Percentiles rank a stretch among this genome's conserved stretches.
Evolutionary conservation across 371 early-diverging fungal species (phyloP).

Genomic region (Basidiobolus meristosporus): DNA sequence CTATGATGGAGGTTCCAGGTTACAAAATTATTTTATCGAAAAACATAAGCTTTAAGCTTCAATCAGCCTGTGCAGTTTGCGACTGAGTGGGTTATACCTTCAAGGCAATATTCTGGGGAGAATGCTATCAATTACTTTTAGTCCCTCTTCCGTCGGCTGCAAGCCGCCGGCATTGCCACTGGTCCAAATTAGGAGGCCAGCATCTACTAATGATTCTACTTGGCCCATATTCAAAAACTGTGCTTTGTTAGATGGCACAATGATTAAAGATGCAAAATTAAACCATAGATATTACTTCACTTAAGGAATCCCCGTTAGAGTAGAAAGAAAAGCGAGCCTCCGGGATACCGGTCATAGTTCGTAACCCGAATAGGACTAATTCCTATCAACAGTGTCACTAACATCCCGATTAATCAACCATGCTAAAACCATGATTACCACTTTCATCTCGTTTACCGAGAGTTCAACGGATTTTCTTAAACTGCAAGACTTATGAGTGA

Average conservation of each 20-base stretch:
- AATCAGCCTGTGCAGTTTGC: too few species aligned
- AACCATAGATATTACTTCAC: background rate
- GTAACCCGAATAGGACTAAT: slow-evolving; percentile 33
- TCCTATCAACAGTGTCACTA: slow-evolving; percentile 12
- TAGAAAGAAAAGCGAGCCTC: background rate
- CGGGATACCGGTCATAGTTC: slow-evolving; percentile 26
- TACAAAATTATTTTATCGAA: too few species aligned
- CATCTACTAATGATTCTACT: background rate
- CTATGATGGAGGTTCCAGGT: too few species aligned
- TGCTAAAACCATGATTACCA: background rate
- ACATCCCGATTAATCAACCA: background rate
- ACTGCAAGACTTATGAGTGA: background rate
- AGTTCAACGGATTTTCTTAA: background rate
- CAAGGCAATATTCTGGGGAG: too few species aligned
- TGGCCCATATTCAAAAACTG: background rate
- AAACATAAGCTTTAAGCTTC: too few species aligned
- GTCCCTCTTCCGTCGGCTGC: too few species aligned
- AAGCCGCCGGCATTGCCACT: too few species aligned
- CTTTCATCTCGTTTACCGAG: background rate
- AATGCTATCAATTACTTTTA: too few species aligned
- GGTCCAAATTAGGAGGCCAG: background rate
- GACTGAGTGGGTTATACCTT: too few species aligned
- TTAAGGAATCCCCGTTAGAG: background rate
- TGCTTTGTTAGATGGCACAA: background rate
- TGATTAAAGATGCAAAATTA: background rate